These are phyloP conservation scores for Suhomyces wounanorum DNA, from an alignment of 1,139 yeast genomes.

Conservation along the genomic window DNA sequence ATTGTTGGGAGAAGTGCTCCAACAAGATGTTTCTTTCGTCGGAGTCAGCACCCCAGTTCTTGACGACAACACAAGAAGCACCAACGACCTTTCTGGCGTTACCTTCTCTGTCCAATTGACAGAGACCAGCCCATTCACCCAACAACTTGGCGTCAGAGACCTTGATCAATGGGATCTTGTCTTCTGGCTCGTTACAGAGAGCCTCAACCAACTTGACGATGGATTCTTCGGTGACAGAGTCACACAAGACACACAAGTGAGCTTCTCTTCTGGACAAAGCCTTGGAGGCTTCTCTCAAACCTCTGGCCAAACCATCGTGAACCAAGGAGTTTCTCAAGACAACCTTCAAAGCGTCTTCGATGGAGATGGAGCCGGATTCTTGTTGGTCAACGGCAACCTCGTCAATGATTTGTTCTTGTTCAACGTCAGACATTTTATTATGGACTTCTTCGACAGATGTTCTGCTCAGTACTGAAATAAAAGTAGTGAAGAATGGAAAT, in stretches of 20 bases:
- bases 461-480: slow-evolving; percentile 72
- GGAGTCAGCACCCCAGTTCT: slow-evolving; percentile 99
- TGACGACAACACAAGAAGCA: slow-evolving; percentile 99
- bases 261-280: slow-evolving; percentile 98
- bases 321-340: slow-evolving; percentile 97
- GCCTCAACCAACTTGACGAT: slow-evolving; percentile 98
- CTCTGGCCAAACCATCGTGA: slow-evolving; percentile 99
- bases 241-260: slow-evolving; percentile 95
- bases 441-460: slow-evolving; percentile 87
- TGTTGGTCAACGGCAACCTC: slow-evolving; percentile 84
- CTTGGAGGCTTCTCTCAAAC: slow-evolving; percentile 99
- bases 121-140: slow-evolving; percentile 99
- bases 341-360: slow-evolving; percentile 98
- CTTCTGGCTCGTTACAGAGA: slow-evolving; percentile 96
- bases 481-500: slow-evolving; percentile 10
- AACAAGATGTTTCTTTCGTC: slow-evolving; percentile 96
- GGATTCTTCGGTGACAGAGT: slow-evolving; percentile 97
- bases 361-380: slow-evolving; percentile 85
- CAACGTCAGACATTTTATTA: slow-evolving; percentile 76
- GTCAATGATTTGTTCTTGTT: slow-evolving; percentile 83
- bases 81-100: slow-evolving; percentile 99
- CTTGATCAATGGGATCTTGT: slow-evolving; percentile 97
- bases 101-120: slow-evolving; percentile 99
- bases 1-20: slow-evolving; percentile 94
- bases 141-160: slow-evolving; percentile 99